Base-by-base conservation (phyloP, 495 filamentous ascomycete species). In the Penicillium soppii region DNA sequence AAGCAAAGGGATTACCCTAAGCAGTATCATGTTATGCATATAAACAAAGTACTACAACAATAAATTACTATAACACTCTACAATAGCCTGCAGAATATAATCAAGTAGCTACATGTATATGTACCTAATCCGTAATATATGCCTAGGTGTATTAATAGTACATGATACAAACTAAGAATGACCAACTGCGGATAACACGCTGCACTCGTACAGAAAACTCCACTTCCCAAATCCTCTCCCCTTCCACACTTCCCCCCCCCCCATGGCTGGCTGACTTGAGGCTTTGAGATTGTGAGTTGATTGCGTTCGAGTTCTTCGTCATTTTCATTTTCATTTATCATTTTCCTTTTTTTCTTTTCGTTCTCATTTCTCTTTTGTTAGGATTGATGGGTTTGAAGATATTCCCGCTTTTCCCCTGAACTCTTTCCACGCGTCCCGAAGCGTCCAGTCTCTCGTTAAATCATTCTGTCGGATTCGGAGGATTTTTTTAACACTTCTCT, bases 201-300 rank as follows among this genome's bases (percentile, higher is more conserved):
- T 39, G 46, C 46, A 39, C 45, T 44, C 54, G 49, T 57, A 51
- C 42, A n/a, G 41, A 47, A 53, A 53, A 50, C 50, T 57, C 50
- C 54, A 57, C 53, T 60, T 63, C 65, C 25, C 76, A 82, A 66
- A 26, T 91, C 88, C 65, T 91, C 69, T 90, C 91, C 21, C 85
- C 88, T 67, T 91, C 86, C 64, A 86, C 85, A 70, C 41, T 26
- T 44, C 46, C 33, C 53, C 23, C 46, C 73, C 79, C 90, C 10
- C 62, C 88, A 91, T 76, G 87, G 86, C 78, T 91, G 53, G 53
- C 53, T 52, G 56, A 53, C 48, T 63, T 53, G 54, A 54, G 21
- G 16, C 47, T 44, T 40, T 50, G 47, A 55, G 47, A 43, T 40
- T 48, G 40, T 45, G 42, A 29, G 39, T 33, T n/a, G 10, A 7